Evolutionary conservation across 2,329 filamentous ascomycete genomes (phyloP).

Genomic region (Colletotrichum lupini): DNA sequence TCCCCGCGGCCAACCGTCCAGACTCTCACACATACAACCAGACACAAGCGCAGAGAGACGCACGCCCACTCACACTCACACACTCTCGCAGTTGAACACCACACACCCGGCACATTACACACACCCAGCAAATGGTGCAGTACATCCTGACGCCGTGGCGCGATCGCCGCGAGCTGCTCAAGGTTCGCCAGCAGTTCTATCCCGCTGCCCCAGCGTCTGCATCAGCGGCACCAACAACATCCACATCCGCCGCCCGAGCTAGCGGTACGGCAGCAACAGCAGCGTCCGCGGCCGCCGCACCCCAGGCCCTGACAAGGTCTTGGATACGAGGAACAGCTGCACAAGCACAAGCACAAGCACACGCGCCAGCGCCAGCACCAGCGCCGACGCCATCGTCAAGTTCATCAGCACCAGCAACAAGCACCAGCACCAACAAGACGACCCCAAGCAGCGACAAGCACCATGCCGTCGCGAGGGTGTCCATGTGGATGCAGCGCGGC

Average conservation of each 20-base stretch:
- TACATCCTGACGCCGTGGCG: constrained; percentile 83
- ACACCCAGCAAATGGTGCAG: constrained; percentile 65
- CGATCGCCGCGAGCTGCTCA: constrained; percentile 71
- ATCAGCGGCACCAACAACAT: constrained; percentile 19
- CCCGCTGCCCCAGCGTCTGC: constrained; percentile 42
- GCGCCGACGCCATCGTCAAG: too few species aligned
- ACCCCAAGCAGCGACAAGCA: constrained; percentile 48
- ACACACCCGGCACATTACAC: background rate
- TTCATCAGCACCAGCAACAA: constrained; percentile 8
- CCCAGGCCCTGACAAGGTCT: constrained; percentile 1
- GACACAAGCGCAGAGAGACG: background rate
- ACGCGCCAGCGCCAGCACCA: too few species aligned
- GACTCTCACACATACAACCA: background rate
- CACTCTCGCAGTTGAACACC: background rate
- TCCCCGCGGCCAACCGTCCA: background rate
- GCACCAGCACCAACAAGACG: background rate
- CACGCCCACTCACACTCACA: background rate
- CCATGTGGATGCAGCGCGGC: constrained; percentile 78
- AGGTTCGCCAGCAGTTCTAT: constrained; percentile 75
- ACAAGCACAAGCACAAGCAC: constrained; percentile 24
- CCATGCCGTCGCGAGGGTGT: constrained; percentile 66
- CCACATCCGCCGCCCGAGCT: background rate
- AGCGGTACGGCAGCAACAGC: background rate
- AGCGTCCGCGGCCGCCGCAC: background rate
- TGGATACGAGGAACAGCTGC: constrained; percentile 16